Conservation (phyloP, 1,139 yeast species). For the Arxiozyma slooffiae region DNA sequence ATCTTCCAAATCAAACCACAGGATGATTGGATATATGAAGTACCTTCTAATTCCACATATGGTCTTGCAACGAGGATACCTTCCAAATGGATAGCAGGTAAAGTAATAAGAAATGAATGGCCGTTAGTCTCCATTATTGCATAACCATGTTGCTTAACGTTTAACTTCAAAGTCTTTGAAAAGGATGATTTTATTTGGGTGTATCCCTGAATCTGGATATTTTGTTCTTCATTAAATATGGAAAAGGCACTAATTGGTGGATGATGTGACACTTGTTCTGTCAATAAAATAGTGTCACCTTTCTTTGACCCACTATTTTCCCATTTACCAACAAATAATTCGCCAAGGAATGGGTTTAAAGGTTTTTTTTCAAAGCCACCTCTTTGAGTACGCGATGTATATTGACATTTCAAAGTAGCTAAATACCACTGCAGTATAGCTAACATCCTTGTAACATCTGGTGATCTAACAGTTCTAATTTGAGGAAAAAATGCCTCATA, state of each 20-base stretch:
- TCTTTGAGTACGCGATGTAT: conserved; percentile 79
- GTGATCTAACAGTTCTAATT: conserved; percentile 31
- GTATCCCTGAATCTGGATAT: conserved; percentile 71
- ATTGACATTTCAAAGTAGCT: conserved; percentile 81
- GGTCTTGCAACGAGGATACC: conserved; percentile 87
- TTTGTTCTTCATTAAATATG: conserved; percentile 59
- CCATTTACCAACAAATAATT: conserved; percentile 86
- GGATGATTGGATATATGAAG: conserved; percentile 69
- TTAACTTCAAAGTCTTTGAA: conserved; percentile 49
- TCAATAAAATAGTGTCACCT: conserved; percentile 66
- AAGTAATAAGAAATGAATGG: conserved; percentile 71
- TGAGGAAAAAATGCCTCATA: conserved; percentile 27
- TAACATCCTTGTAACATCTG: conserved; percentile 42
- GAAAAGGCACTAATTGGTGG: conserved; percentile 92
- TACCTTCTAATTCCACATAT: conserved; percentile 81
- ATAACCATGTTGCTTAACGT: conserved; percentile 87
- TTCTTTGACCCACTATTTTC: conserved; percentile 38
- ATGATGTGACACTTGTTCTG: conserved; percentile 93
- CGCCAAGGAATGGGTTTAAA: conserved; percentile 88
- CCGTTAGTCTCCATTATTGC: conserved; percentile 58
- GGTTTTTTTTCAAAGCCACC: conserved; percentile 60
- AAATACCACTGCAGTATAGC: conserved; percentile 86
- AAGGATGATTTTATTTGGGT: conserved; percentile 81
- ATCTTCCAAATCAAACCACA: conserved; percentile 65
- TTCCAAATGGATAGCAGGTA: conserved; percentile 93